phyloP scores from a whole-genome alignment of 225 moss, liverwort and hornwort genomes.

The Neckera pumila region DNA sequence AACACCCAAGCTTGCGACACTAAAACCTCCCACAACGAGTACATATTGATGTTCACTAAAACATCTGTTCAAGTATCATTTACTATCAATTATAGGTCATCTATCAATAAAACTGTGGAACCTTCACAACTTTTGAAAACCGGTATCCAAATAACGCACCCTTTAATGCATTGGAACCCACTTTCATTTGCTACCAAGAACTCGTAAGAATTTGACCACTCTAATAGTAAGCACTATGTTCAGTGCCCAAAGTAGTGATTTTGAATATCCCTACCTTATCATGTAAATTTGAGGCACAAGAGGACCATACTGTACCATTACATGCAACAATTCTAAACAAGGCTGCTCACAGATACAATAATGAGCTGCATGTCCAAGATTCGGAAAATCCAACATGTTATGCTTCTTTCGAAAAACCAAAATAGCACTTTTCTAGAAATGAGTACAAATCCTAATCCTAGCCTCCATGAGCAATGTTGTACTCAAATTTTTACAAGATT shows the following conservation, averaged over 20 bases:
- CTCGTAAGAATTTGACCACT: background rate
- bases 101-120: background rate
- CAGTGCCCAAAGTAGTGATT: background rate
- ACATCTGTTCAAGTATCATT: no score
- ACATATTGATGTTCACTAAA: background rate
- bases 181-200: background rate
- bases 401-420: background rate
- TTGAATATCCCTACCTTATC: background rate
- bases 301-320: background rate
- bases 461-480: slow-evolving; percentile 8
- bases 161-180: background rate
- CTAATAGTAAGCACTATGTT: background rate
- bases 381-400: background rate
- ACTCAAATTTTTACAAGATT: slow-evolving; percentile 3
- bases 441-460: background rate
- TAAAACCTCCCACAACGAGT: background rate
- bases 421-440: background rate
- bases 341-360: background rate
- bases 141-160: background rate
- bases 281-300: background rate
- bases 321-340: background rate
- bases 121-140: background rate
- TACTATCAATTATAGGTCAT: background rate
- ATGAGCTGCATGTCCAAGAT: background rate
- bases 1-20: background rate